Conservation (phyloP, 139 green algal species). For the Picochlorum sp. region DNA sequence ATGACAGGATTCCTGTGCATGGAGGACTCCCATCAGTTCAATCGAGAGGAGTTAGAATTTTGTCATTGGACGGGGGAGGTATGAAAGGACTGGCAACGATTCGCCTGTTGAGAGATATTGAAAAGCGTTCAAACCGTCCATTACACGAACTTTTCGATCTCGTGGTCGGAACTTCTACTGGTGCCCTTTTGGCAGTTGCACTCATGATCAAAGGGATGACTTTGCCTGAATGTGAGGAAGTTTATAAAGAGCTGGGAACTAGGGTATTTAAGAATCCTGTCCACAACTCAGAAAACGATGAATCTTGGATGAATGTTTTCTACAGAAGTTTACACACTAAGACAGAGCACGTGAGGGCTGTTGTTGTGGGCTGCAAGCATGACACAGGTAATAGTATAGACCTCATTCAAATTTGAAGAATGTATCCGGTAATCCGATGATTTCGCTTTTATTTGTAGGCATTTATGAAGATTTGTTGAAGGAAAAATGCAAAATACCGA, state of each 20-base stretch:
- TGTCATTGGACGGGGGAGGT: conserved; percentile 91
- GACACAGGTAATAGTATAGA: conserved; percentile 42
- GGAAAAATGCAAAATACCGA: conserved; percentile 50
- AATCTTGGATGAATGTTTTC: conserved; percentile 47
- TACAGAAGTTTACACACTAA: conserved; percentile 37
- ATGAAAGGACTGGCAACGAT: conserved; percentile 82
- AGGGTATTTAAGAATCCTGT: conserved; percentile 49
- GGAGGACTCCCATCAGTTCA: conserved; percentile 39
- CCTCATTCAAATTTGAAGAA: no score
- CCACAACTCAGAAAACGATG: conserved; percentile 23
- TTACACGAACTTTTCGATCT: conserved; percentile 88
- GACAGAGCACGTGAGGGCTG: conserved; percentile 29
- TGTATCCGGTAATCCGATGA: background rate
- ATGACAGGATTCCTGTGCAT: conserved; percentile 50
- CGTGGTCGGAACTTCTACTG: conserved; percentile 72
- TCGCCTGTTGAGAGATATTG: conserved; percentile 59
- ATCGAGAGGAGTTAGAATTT: conserved; percentile 74
- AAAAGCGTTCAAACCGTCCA: conserved; percentile 38
- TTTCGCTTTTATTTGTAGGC: background rate
- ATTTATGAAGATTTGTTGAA: conserved; percentile 78
- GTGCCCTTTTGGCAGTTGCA: conserved; percentile 77
- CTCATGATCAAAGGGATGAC: conserved; percentile 57
- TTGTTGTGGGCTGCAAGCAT: conserved; percentile 76
- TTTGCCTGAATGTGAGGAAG: conserved; percentile 71
- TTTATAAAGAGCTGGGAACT: conserved; percentile 70